Conservation (phyloP, 352 stramenopile species). For the Hyaloperonospora arabidopsidis region DNA sequence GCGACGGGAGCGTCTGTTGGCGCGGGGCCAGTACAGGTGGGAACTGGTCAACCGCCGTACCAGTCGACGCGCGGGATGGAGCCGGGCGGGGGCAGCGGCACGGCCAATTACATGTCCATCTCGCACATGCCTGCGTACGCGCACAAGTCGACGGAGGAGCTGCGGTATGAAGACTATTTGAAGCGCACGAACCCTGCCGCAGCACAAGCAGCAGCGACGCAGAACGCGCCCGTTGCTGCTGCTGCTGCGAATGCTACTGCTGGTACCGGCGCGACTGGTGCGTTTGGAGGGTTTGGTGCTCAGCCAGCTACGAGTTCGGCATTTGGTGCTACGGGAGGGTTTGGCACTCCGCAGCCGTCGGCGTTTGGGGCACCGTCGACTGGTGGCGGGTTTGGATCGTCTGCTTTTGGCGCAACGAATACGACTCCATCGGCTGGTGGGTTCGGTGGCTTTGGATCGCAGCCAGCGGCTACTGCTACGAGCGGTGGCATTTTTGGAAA, state of each 20-base stretch:
- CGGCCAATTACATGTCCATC: conserved; percentile 60
- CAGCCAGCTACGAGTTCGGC: conserved; percentile 27
- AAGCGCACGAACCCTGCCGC: conserved; percentile 61
- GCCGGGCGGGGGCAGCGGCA: conserved; percentile 44
- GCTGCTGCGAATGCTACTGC: conserved; percentile 26
- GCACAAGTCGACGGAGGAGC: conserved; percentile 69
- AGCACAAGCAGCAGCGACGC: conserved; percentile 32
- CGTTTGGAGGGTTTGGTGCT: conserved; percentile 39
- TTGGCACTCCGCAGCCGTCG: conserved; percentile 26
- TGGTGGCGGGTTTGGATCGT: conserved; percentile 30
- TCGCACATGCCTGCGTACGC: conserved; percentile 58
- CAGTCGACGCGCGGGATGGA: conserved; percentile 57
- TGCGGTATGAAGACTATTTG: conserved; percentile 73
- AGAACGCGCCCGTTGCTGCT: conserved; percentile 40
- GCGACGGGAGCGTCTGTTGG: conserved; percentile 5
- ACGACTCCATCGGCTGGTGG: conserved; percentile 18
- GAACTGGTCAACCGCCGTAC: conserved; percentile 67
- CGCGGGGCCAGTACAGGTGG: conserved; percentile 41
- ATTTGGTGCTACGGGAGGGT: conserved; percentile 36
- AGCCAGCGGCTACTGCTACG: conserved; percentile 26
- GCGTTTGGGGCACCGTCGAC: conserved; percentile 34
- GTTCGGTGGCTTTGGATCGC: conserved; percentile 50
- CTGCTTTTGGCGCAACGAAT: conserved; percentile 29
- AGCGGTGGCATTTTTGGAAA: conserved; percentile 35
- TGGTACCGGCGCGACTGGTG: conserved; percentile 28